phyloP scores from a whole-genome alignment of 1,284 basidiomycete genomes.

The Moesziomyces parantarcticus region DNA sequence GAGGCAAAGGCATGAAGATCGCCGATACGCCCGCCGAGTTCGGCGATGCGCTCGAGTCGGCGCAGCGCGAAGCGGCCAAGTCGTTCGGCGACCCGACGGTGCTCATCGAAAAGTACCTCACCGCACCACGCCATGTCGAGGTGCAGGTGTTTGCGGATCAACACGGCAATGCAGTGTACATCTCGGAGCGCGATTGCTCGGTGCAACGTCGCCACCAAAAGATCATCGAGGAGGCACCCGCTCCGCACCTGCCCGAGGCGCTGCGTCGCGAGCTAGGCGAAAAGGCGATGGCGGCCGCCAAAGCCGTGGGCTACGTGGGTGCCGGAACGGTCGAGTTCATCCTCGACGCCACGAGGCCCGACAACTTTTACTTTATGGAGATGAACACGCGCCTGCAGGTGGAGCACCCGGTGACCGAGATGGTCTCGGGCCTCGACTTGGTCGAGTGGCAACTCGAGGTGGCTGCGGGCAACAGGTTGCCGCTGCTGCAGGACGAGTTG shows the following conservation, averaged over 20 bases:
- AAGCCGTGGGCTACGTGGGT: constrained; percentile 89
- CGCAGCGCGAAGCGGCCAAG: constrained; percentile 77
- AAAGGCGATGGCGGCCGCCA: constrained; percentile 89
- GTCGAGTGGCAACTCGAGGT: constrained; percentile 91
- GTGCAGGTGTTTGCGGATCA: constrained; percentile 73
- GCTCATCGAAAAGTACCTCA: constrained; percentile 64
- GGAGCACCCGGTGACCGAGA: constrained; percentile 89
- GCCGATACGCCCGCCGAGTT: constrained; percentile 75
- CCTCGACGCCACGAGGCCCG: constrained; percentile 27
- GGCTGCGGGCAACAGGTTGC: constrained; percentile 86
- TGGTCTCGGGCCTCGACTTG: constrained; percentile 90
- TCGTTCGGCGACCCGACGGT: constrained; percentile 72
- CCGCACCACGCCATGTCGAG: constrained; percentile 73
- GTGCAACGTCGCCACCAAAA: constrained; percentile 94
- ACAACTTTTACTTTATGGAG: constrained; percentile 62
- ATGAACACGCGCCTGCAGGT: constrained; percentile 86
- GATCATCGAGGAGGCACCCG: constrained; percentile 94
- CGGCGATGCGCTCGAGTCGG: constrained; percentile 80
- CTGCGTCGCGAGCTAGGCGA: constrained; percentile 82
- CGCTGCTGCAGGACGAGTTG: constrained; percentile 79
- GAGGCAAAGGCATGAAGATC: constrained; percentile 70
- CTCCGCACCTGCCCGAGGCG: constrained; percentile 81
- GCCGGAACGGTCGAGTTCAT: constrained; percentile 83
- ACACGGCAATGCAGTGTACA: constrained; percentile 80
- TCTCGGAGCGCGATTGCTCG: constrained; percentile 94